Conservation (phyloP, 1,284 basidiomycete species). For the Veloboletus limbatus region DNA sequence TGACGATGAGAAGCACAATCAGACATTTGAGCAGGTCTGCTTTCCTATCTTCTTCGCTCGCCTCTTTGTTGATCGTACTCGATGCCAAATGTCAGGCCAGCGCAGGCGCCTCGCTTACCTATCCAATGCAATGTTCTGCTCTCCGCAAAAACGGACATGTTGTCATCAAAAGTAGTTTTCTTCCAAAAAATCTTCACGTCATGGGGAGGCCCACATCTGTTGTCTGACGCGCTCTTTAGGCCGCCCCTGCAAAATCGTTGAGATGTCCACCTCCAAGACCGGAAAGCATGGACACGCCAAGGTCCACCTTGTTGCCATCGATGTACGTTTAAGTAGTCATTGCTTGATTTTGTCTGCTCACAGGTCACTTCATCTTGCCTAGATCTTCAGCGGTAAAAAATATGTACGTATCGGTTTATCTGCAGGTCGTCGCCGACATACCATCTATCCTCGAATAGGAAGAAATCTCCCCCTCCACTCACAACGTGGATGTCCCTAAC, state of each 20-base stretch:
- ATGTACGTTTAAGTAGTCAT: constrained; percentile 58
- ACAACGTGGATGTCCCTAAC: constrained; percentile 99
- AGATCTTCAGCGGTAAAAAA: constrained; percentile 98
- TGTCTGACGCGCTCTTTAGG: constrained; percentile 40
- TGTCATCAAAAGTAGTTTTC: constrained; percentile 80
- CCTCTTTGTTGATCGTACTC: constrained; percentile 20
- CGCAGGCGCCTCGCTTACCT: constrained; percentile 87
- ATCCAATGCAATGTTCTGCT: constrained; percentile 97
- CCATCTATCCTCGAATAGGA: constrained; percentile 53
- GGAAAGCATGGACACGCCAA: constrained; percentile 99
- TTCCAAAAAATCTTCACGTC: not conserved
- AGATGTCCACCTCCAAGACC: constrained; percentile 99
- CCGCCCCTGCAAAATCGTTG: constrained; percentile 98
- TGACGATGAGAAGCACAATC: constrained; percentile 93
- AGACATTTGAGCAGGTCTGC: constrained; percentile 79
- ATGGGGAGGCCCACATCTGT: not conserved
- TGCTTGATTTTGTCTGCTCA: constrained; percentile 7
- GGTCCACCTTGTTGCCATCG: constrained; percentile 95
- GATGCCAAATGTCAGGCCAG: constrained; percentile 45
- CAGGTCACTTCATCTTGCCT: constrained; percentile 10
- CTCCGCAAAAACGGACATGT: constrained; percentile 95
- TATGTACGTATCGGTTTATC: constrained; percentile 41
- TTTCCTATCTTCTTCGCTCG: constrained; percentile 11
- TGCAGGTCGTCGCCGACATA: not conserved
- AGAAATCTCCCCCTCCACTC: constrained; percentile 98